Percentiles rank a stretch among this genome's conserved stretches.
These are phyloP conservation scores for Polymyxa betae DNA, from an alignment of 208 protist genomes.

Conservation along the genomic window DNA sequence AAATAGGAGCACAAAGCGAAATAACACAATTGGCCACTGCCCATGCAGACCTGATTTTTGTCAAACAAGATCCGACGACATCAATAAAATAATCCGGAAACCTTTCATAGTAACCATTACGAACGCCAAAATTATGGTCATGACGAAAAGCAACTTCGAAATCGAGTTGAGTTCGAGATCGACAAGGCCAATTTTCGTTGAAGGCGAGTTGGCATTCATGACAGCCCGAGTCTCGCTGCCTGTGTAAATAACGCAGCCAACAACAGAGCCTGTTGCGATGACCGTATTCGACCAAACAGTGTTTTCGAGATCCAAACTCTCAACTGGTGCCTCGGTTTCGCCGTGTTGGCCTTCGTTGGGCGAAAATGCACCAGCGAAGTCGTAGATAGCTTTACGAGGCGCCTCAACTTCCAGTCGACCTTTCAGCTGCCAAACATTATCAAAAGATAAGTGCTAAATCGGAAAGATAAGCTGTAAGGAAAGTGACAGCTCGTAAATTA, in stretches of 20 bases:
- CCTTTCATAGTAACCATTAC: conserved; percentile 59
- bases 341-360: not conserved
- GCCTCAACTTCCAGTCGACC: conserved; percentile 56
- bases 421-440: not conserved
- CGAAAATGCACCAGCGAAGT: conserved; percentile 71
- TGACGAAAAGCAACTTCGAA: conserved; percentile 83
- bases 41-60: conserved; percentile 39
- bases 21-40: conserved; percentile 59
- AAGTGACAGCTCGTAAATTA: not conserved
- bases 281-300: conserved; percentile 95
- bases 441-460: conserved; percentile 38
- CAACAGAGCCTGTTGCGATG: conserved; percentile 83
- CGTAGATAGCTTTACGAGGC: conserved; percentile 90
- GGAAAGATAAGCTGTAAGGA: not conserved
- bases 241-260: conserved; percentile 74
- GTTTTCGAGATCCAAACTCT: conserved; percentile 86
- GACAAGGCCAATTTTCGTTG: conserved; percentile 82
- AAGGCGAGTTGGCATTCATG: conserved; percentile 89
- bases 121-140: conserved; percentile 64
- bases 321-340: not conserved
- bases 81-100: not conserved
- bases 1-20: conserved; percentile 93
- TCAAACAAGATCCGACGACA: conserved; percentile 4
- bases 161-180: conserved; percentile 93
- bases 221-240: conserved; percentile 84